Evolutionary conservation across 768 basidiomycete species (phyloP).

Genomic region (Gyrodon lividus): DNA sequence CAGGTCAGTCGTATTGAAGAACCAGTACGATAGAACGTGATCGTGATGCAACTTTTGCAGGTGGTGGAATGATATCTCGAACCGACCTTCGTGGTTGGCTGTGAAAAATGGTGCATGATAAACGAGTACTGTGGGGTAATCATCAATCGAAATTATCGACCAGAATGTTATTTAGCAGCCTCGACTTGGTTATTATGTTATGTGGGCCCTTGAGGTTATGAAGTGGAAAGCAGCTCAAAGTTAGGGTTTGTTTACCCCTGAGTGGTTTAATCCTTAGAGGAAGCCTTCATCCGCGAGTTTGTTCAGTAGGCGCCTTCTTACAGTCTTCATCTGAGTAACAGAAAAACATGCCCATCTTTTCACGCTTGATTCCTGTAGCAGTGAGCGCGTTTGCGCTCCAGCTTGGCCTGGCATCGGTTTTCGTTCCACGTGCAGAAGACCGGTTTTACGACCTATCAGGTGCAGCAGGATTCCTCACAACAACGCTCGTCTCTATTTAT

Average conservation of each 20-base stretch:
- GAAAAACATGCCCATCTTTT: constrained; percentile 36
- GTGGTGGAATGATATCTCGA: constrained; percentile 53
- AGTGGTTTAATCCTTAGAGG: too few species aligned
- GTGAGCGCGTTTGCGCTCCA: constrained; percentile 53
- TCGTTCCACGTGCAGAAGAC: constrained; percentile 65
- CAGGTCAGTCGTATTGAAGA: constrained; percentile 15
- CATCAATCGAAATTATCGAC: too few species aligned
- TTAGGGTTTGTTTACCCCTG: too few species aligned
- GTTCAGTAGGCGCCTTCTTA: too few species aligned
- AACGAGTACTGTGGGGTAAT: too few species aligned
- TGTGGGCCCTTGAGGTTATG: too few species aligned
- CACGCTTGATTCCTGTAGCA: constrained; percentile 49
- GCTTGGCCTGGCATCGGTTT: constrained; percentile 51
- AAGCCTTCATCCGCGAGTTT: too few species aligned
- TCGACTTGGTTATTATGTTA: too few species aligned
- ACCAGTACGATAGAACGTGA: too few species aligned
- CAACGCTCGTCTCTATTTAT: constrained; percentile 60
- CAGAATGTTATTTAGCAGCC: too few species aligned
- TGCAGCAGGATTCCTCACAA: constrained; percentile 62
- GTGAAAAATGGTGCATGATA: constrained; percentile 37
- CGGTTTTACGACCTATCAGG: constrained; percentile 69
- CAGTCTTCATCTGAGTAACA: too few species aligned
- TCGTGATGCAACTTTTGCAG: constrained; percentile 19
- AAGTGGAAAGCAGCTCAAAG: too few species aligned
- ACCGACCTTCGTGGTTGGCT: constrained; percentile 47